Percentiles rank a stretch among this genome's conserved stretches.
phyloP scores from a whole-genome alignment of 305 asterid species.

The Withania somnifera region DNA sequence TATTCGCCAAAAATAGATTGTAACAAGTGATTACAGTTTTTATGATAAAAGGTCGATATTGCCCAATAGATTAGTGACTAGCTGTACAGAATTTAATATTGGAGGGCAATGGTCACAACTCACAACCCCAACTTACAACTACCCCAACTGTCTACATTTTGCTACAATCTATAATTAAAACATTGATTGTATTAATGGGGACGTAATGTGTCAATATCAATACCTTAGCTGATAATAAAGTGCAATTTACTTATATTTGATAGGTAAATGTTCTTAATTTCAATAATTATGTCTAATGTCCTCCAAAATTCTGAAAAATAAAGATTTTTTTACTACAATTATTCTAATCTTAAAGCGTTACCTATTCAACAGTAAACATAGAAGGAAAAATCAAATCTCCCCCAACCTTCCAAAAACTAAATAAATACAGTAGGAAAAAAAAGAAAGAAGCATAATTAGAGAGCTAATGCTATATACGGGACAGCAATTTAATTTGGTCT shows the following conservation, averaged over 20 bases:
- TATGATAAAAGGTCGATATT: neutral
- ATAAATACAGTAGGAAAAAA: neutral
- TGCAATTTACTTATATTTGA: neutral
- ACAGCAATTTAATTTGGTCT: neutral
- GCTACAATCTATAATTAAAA: neutral
- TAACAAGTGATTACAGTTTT: neutral
- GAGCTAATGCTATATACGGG: neutral
- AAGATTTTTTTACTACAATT: neutral
- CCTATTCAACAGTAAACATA: neutral
- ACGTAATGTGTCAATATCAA: neutral
- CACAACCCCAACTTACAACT: conserved; percentile 31
- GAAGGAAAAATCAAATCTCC: neutral
- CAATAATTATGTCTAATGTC: neutral
- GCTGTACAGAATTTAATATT: neutral
- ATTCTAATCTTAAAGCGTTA: neutral
- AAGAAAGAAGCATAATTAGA: too few species aligned
- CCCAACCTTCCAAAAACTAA: neutral
- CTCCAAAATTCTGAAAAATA: neutral
- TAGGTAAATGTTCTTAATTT: neutral
- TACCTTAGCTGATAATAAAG: neutral
- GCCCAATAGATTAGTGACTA: neutral
- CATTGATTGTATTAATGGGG: neutral
- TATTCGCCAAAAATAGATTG: neutral
- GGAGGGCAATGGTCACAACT: conserved; percentile 11
- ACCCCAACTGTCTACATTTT: conserved; percentile 32